These are phyloP conservation scores for Boletellus dicymbophilus DNA, from an alignment of 1,284 basidiomycete genomes.

Conservation along the genomic window DNA sequence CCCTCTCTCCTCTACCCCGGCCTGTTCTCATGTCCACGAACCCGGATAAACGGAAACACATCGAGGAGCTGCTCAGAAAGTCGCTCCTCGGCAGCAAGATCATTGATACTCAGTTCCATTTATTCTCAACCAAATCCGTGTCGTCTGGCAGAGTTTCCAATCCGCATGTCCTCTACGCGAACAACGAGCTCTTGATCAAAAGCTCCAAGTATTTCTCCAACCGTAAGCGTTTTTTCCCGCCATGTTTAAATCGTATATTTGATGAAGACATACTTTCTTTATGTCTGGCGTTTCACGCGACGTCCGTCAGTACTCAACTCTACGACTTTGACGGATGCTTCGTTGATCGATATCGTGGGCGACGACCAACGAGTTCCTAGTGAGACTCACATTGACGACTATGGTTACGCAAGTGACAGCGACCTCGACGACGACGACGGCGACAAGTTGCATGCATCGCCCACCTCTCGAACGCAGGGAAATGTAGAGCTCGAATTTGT, in stretches of 20 bases:
- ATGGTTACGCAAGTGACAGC: not conserved
- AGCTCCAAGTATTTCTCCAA: conserved; percentile 11
- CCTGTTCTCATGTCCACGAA: not conserved
- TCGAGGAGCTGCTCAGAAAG: conserved; percentile 10
- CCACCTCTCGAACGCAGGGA: not conserved
- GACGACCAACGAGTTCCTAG: not conserved
- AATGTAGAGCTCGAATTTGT: not conserved
- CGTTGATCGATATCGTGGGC: not conserved
- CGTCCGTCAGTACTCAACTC: not conserved
- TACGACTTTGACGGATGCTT: not conserved
- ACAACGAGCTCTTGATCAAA: conserved; percentile 4
- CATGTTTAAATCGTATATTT: too few relatives aligned
- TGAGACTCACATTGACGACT: not conserved
- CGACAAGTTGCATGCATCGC: too few relatives aligned
- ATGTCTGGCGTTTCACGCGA: not conserved
- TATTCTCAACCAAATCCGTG: conserved; percentile 6
- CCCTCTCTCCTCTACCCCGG: not conserved
- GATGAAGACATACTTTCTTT: not conserved
- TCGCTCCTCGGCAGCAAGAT: conserved; percentile 14
- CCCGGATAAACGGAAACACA: not conserved
- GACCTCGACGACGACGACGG: not conserved
- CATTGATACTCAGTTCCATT: conserved; percentile 13
- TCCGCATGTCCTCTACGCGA: conserved; percentile 7
- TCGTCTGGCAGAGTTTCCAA: not conserved
- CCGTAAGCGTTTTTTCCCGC: not conserved